Evolutionary conservation across 768 basidiomycete species (phyloP), one percentile per base, ranked within the genome.

Genomic region (Filobasidium wieringae): DNA sequence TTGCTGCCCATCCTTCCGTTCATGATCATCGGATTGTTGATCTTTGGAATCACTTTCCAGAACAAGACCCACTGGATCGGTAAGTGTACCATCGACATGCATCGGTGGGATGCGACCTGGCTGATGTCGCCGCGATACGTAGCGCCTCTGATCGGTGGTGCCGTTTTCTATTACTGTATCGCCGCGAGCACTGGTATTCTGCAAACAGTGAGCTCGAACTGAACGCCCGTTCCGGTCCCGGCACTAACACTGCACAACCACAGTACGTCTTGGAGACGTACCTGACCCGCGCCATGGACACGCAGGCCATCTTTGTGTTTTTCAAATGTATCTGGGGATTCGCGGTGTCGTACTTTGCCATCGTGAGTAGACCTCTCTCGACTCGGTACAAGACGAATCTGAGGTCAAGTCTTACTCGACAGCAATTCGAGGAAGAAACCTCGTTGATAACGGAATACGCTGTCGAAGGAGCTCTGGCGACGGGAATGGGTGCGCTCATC

Each of bases 321-420:
- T 67, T 57, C 58, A 67, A 65, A 50, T 60, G 54, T n/a, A 65
- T 67, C 29, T 67, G 64, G 64, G 66, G 64, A 31, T 67, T 67
- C 40, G 60, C 56, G 12, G 58, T 60, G 17, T 34, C 59, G 6
- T 60, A 49, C 36, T 60, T 55, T 55, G 59, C 51, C 3, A 34
- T 36, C 11, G 59, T 60, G 47, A 60, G 59, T 54, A 15, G 12
- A 39, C 37, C 4, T 9, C 33, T 30, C n/a, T 30, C 5, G 4
- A 32, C 8, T 50, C 26, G 14, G 7, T 33, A 7, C 29, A 22
- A 34, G 19, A 22, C 7, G 22, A 33, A 33, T 11, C 22, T 19
- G 6, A n/a, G 12, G 17, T 3, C 6, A 3, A 17, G 4, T 15
- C 19, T 15, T 7, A 15, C 32, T 8, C n/a, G 5, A 24, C 24